Evolutionary conservation across 2,329 filamentous ascomycete genomes (phyloP).

Genomic region (Chaetomium strumarium): DNA sequence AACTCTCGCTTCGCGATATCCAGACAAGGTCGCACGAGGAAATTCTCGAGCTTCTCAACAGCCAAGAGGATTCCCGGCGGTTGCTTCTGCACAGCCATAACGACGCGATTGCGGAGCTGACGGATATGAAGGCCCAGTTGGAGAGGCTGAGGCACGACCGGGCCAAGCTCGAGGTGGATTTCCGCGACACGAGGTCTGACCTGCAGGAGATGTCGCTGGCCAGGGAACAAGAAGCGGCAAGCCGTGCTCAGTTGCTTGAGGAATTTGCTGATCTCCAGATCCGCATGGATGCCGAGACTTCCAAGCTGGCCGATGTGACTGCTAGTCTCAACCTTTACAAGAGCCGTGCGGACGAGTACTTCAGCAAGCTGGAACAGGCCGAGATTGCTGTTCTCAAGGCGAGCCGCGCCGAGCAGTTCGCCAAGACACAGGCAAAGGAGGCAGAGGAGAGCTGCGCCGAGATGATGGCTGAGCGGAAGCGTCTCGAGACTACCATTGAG

Average conservation of each 20-base stretch:
- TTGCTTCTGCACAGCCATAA: conserved; percentile 80
- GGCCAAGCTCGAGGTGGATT: conserved; percentile 73
- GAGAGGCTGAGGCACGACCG: conserved; percentile 82
- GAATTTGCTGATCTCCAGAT: conserved; percentile 95
- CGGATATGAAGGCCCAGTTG: conserved; percentile 79
- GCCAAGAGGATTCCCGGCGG: conserved; percentile 82
- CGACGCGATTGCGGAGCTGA: conserved; percentile 74
- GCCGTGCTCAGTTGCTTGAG: conserved; percentile 79
- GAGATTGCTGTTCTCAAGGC: conserved; percentile 94
- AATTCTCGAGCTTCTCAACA: conserved; percentile 85
- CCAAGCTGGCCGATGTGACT: conserved; percentile 75
- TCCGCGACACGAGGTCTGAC: conserved; percentile 78
- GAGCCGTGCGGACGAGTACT: conserved; percentile 89
- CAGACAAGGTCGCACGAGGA: conserved; percentile 93
- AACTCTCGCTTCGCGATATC: conserved; percentile 83
- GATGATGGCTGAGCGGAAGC: conserved; percentile 86
- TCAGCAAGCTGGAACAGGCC: conserved; percentile 92
- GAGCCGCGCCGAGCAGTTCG: conserved; percentile 86
- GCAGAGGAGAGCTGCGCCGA: conserved; percentile 85
- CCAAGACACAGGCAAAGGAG: conserved; percentile 81
- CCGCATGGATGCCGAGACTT: conserved; percentile 80
- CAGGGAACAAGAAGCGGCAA: conserved; percentile 81
- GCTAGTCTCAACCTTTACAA: conserved; percentile 87
- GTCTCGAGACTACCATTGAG: conserved; percentile 81
- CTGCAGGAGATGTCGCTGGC: conserved; percentile 72